A percentile compares a stretch with the other conserved stretches of the same genome.
These are phyloP conservation scores for Pichia sp. DNA, from an alignment of 1,139 yeast species.

Conservation along the genomic window DNA sequence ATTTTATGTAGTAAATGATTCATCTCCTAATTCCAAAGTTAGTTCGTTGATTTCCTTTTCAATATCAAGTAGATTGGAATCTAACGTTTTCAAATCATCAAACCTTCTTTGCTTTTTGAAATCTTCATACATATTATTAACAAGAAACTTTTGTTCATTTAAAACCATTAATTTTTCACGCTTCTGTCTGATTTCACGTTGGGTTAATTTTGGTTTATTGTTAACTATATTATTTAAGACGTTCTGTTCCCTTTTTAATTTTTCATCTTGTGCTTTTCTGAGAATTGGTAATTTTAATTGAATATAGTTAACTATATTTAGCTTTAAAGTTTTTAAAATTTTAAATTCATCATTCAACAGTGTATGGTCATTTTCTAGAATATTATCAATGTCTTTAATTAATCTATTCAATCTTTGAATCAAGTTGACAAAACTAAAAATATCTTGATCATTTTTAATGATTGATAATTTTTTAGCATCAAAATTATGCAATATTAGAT, in stretches of 20 bases:
- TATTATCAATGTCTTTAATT: constrained; percentile 14
- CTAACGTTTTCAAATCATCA: constrained; percentile 65
- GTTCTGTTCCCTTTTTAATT: constrained; percentile 12
- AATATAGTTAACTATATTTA: constrained; percentile 41
- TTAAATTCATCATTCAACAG: constrained; percentile 25
- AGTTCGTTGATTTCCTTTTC: constrained; percentile 44
- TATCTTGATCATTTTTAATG: constrained; percentile 9
- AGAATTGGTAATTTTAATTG: constrained; percentile 52
- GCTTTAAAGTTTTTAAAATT: constrained; percentile 41
- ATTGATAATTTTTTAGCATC: constrained; percentile 26
- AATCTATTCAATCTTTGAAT: constrained; percentile 21
- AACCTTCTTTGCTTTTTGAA: constrained; percentile 64
- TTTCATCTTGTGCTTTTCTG: constrained; percentile 30
- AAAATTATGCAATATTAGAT: constrained; percentile 34
- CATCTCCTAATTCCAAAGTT: constrained; percentile 55
- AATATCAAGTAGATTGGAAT: constrained; percentile 55
- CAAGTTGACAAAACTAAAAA: constrained; percentile 12
- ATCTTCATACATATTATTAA: constrained; percentile 54
- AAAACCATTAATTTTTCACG: constrained; percentile 80
- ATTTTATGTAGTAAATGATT: constrained; percentile 38
- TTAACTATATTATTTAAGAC: constrained; percentile 8
- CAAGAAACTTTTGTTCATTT: constrained; percentile 73
- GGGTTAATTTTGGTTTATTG: constrained; percentile 32
- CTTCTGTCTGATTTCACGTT: constrained; percentile 48
- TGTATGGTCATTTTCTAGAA: constrained; percentile 8